Evolutionary conservation across 768 basidiomycete genomes (phyloP), one percentile per base, ranked within the genome.

Genomic region (Trametes elegans): DNA sequence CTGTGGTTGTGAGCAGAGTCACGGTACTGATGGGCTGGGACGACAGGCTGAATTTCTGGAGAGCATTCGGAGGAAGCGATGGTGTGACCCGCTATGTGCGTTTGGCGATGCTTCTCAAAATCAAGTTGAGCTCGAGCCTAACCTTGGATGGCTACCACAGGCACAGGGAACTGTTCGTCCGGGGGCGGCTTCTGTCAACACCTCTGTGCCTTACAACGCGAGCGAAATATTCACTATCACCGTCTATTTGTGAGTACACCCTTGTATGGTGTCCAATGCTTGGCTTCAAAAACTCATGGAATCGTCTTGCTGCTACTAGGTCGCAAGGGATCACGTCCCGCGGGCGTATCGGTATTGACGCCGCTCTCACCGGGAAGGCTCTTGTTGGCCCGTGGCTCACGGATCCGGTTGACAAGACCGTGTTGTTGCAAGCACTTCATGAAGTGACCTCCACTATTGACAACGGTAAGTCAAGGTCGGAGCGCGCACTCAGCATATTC

Each of bases 161-260:
- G 61, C 80, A 38, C 83, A 86, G 77, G 84, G 84, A 31, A 85
- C 83, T 11, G 82, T 77, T 31, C 79, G 82, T 18, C 83, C 83
- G 11, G 83, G 84, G 41, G 81, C 80, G 10, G 78, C 78, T 4
- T 79, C 75, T 5, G 70, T 80, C 43, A 74, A 72, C 34, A 81
- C 81, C 2, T 59, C 62, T 5, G 73, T 76, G 59, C 72, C 82
- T 3, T 86, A 77, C 65, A 83, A 85, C 58, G 69, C 62, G 16
- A 57, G 75, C 64, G 71, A 79, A 64, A 77, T 82, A 49, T 82
- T 84, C 70, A 83, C 83, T 0, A 84, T 86, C 68, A 86, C 84
- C 0, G 65, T 77, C 5, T 84, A 84, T 62, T 68, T 85, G 78
- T 81, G 57, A 53, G 76, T 60, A n/a, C n/a, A n/a, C n/a, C n/a